Percentiles rank a stretch among this genome's conserved stretches.
Conservation (phyloP, 495 filamentous ascomycete species). For the Chlorociboria aeruginascens region DNA sequence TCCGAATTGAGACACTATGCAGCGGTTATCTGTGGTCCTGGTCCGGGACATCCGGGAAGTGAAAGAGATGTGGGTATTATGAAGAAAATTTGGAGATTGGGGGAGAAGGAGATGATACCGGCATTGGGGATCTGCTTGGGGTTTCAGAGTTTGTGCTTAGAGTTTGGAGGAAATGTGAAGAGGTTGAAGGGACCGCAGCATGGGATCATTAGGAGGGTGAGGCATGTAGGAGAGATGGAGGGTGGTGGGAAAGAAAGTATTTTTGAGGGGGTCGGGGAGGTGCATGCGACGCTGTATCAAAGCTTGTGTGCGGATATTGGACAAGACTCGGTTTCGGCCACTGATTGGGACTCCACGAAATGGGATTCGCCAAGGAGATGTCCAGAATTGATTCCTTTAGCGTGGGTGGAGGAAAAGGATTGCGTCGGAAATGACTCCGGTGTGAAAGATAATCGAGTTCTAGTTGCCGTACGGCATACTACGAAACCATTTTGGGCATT, state of each 20-base stretch:
- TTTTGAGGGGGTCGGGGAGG: slow-evolving; percentile 36
- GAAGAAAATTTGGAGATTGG: slow-evolving; percentile 59
- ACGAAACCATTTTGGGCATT: slow-evolving; percentile 77
- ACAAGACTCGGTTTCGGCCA: slow-evolving; percentile 21
- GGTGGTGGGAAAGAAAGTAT: slow-evolving; percentile 22
- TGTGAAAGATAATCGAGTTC: slow-evolving; percentile 39
- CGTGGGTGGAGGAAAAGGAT: slow-evolving; percentile 47
- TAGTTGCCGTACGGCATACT: slow-evolving; percentile 66
- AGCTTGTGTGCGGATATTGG: slow-evolving; percentile 60
- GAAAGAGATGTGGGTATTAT: slow-evolving; percentile 67
- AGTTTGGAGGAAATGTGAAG: slow-evolving; percentile 52
- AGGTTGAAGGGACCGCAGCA: slow-evolving; percentile 59
- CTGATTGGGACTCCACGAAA: slow-evolving; percentile 21
- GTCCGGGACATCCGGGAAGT: slow-evolving; percentile 53
- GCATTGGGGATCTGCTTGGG: slow-evolving; percentile 87
- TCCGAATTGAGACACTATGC: slow-evolving; percentile 47
- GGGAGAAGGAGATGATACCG: slow-evolving; percentile 45
- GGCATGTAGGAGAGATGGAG: slow-evolving; percentile 30
- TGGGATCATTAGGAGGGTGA: slow-evolving; percentile 60
- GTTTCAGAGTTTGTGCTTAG: slow-evolving; percentile 69
- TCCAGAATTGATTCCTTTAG: slow-evolving; percentile 43
- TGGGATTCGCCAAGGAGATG: slow-evolving; percentile 1
- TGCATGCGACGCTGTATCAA: slow-evolving; percentile 79
- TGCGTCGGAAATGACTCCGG: slow-evolving; percentile 2
- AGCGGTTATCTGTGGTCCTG: slow-evolving; percentile 72